Evolutionary conservation across 2,329 filamentous ascomycete genomes (phyloP).

Genomic region (Diaporthe batatas): DNA sequence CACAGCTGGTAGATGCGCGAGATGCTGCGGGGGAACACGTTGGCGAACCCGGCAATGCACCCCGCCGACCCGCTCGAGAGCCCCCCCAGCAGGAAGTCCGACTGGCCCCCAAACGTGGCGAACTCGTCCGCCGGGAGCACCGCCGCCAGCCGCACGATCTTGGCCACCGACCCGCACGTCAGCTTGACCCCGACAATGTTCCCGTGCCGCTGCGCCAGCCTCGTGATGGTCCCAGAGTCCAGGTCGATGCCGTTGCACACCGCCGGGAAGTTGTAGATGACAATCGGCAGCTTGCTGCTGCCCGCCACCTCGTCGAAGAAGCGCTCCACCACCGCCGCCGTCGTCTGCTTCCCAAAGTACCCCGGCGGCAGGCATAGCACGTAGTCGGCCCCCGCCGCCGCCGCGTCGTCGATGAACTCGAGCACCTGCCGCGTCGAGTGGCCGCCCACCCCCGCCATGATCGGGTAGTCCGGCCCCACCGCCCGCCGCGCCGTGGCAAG

Average conservation of each 20-base stretch:
- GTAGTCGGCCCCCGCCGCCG: conserved; percentile 72
- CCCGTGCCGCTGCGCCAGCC: conserved; percentile 61
- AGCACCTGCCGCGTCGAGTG: conserved; percentile 75
- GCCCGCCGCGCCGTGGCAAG: conserved; percentile 67
- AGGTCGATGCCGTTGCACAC: conserved; percentile 78
- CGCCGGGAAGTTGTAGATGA: conserved; percentile 78
- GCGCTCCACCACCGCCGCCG: conserved; percentile 66
- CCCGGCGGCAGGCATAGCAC: conserved; percentile 72
- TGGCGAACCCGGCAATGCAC: conserved; percentile 73
- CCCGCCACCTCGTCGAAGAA: conserved; percentile 72
- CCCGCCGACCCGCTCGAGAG: conserved; percentile 70
- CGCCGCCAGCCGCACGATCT: conserved; percentile 69
- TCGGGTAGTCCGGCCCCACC: conserved; percentile 66
- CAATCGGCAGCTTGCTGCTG: conserved; percentile 66
- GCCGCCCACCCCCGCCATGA: conserved; percentile 74
- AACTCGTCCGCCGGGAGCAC: conserved; percentile 68
- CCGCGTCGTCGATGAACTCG: conserved; percentile 70
- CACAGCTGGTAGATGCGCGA: conserved; percentile 73
- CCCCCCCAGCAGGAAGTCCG: conserved; percentile 76
- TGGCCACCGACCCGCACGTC: conserved; percentile 77
- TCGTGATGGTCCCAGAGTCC: conserved; percentile 72
- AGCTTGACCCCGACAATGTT: conserved; percentile 76
- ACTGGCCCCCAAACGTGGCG: conserved; percentile 78
- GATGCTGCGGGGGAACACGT: conserved; percentile 70
- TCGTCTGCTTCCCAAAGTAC: conserved; percentile 75